Conservation (phyloP, 495 filamentous ascomycete species). For the Melanomma pulvis-pyrius region DNA sequence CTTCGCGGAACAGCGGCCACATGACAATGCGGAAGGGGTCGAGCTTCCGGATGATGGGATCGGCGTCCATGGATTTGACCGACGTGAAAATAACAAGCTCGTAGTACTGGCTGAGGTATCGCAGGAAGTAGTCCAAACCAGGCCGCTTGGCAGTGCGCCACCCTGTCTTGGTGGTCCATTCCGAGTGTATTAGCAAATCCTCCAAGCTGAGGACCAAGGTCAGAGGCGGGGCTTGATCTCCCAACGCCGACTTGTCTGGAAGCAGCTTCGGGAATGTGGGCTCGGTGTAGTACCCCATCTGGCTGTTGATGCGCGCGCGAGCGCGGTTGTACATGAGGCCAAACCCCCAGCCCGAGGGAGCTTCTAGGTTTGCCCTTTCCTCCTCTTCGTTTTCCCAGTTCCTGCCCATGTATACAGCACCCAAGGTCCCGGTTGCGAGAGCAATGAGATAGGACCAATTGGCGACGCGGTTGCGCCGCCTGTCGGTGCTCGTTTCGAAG, state of each 20-base stretch:
- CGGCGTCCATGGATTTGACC: conserved; percentile 76
- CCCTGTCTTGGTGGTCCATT: conserved; percentile 90
- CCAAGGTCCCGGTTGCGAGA: conserved; percentile 53
- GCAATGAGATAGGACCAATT: conserved; percentile 64
- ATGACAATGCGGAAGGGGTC: conserved; percentile 96
- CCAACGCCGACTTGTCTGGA: conserved; percentile 59
- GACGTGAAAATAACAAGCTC: conserved; percentile 95
- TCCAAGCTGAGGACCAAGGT: conserved; percentile 91
- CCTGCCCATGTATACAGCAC: conserved; percentile 73
- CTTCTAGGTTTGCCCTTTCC: conserved; percentile 63
- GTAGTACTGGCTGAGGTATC: conserved; percentile 95
- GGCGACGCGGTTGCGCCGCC: conserved; percentile 69
- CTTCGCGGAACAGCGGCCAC: conserved; percentile 93
- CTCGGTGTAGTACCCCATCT: conserved; percentile 90
- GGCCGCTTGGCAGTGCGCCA: conserved; percentile 96
- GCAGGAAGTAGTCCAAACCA: conserved; percentile 94
- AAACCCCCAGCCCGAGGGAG: conserved; percentile 73
- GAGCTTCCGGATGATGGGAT: conserved; percentile 86
- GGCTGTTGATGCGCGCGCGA: conserved; percentile 69
- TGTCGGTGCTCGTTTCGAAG: conserved; percentile 88
- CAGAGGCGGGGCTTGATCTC: conserved; percentile 77
- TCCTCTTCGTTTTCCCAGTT: conserved; percentile 82
- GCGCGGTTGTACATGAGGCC: conserved; percentile 76
- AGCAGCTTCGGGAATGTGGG: conserved; percentile 93
- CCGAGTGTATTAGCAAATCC: conserved; percentile 89